phyloP scores from a whole-genome alignment of 2,329 filamentous ascomycete species.

The Ophiostoma novo-ulmi region DNA sequence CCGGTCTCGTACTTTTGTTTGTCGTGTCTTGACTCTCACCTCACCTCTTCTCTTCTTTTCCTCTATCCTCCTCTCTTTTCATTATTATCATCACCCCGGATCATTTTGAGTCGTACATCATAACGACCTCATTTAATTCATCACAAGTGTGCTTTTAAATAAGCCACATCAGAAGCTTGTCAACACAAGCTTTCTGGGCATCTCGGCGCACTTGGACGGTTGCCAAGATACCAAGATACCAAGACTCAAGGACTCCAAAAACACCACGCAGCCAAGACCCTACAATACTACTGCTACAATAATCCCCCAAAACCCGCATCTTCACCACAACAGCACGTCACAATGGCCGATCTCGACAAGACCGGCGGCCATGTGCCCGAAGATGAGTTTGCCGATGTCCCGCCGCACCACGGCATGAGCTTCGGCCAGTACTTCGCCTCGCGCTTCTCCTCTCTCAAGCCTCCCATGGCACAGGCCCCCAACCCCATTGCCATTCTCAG shows the following conservation, averaged over 20 bases:
- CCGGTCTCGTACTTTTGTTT: not conserved
- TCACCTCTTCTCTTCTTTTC: not conserved
- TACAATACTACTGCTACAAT: not conserved
- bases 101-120: not conserved
- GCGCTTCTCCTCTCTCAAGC: conserved; percentile 52
- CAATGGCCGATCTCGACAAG: conserved; percentile 29
- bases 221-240: conserved; percentile 15
- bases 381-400: conserved; percentile 30
- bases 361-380: conserved; percentile 16
- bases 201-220: not conserved
- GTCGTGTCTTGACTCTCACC: not conserved
- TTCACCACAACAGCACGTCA: not conserved
- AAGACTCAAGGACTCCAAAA: not conserved
- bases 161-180: not conserved
- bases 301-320: not conserved
- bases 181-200: conserved; percentile 9
- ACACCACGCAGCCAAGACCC: conserved; percentile 1
- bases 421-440: conserved; percentile 44
- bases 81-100: not conserved
- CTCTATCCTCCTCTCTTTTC: not conserved
- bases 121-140: not conserved
- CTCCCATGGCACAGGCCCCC: conserved; percentile 52
- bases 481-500: conserved; percentile 67
- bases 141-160: not conserved
- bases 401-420: conserved; percentile 49